Conservation (phyloP, 202 grass and related monocot species). For the Tripidium arundinaceum region DNA sequence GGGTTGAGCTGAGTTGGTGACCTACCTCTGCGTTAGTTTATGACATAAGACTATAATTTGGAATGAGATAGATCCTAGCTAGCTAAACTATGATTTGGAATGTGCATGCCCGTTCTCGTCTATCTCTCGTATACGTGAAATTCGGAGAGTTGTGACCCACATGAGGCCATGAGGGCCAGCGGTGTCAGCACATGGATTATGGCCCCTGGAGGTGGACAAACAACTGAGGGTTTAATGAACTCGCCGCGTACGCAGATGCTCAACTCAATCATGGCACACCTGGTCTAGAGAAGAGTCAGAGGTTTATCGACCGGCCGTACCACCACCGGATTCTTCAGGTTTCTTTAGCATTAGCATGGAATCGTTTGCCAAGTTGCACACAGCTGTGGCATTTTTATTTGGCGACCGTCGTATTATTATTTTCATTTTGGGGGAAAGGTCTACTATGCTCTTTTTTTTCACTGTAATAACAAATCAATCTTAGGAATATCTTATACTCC, state of each 20-base stretch:
- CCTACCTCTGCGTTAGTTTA: not conserved
- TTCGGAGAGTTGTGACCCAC: not conserved
- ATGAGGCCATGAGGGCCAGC: constrained; percentile 47
- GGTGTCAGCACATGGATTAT: constrained; percentile 41
- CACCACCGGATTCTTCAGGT: not conserved
- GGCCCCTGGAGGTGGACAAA: constrained; percentile 29
- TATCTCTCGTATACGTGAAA: not conserved
- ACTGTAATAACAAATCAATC: not conserved
- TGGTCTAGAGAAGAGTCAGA: constrained; percentile 21
- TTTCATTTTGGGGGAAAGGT: not conserved
- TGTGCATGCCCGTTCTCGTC: not conserved
- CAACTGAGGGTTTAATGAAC: not conserved
- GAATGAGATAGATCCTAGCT: not conserved
- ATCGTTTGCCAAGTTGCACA: constrained; percentile 12
- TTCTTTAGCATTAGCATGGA: not conserved
- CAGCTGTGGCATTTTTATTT: not conserved
- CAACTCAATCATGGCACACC: constrained; percentile 3
- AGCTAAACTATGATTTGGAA: constrained; percentile 18
- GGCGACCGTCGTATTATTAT: not conserved
- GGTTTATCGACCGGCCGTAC: constrained; percentile 26
- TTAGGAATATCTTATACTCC: not conserved
- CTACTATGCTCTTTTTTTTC: not conserved
- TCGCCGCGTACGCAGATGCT: constrained; percentile 11
- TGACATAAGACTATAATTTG: not conserved
- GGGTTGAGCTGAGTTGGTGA: constrained; percentile 13